A percentile compares a stretch with the other conserved stretches of the same genome.
Conservation (phyloP, 495 filamentous ascomycete species). For the Penicillium soppii region DNA sequence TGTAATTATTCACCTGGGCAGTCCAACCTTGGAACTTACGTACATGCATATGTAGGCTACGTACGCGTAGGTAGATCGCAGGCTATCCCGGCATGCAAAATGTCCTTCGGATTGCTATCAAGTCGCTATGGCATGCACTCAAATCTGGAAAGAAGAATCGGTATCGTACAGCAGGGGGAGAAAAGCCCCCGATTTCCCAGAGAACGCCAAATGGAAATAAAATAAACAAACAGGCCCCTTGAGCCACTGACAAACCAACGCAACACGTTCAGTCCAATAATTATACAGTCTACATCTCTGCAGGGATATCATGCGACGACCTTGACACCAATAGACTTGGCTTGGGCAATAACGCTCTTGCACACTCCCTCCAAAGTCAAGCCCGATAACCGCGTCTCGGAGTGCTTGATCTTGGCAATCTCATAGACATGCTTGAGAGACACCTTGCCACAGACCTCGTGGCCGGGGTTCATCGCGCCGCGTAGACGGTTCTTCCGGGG, state of each 20-base stretch:
- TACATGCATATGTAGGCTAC: too few species aligned
- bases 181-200: neutral
- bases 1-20: too few species aligned
- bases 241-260: constrained; percentile 1
- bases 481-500: constrained; percentile 74
- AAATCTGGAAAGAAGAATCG: constrained; percentile 7
- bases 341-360: constrained; percentile 82
- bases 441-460: constrained; percentile 75
- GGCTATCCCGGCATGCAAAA: neutral
- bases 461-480: constrained; percentile 75
- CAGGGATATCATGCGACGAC: constrained; percentile 60
- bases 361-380: constrained; percentile 77
- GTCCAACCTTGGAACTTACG: too few species aligned
- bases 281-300: constrained; percentile 9
- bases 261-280: neutral
- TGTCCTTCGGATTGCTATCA: constrained; percentile 1
- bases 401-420: constrained; percentile 95
- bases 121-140: constrained; percentile 15
- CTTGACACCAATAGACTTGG: constrained; percentile 82
- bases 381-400: constrained; percentile 77
- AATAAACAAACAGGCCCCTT: constrained; percentile 8
- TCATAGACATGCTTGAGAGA: constrained; percentile 97
- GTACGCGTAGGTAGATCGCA: too few species aligned
- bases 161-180: constrained; percentile 20
- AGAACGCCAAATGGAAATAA: constrained; percentile 15